Conservation (phyloP, 2,329 filamentous ascomycete species). For the Huntiella abstrusa region DNA sequence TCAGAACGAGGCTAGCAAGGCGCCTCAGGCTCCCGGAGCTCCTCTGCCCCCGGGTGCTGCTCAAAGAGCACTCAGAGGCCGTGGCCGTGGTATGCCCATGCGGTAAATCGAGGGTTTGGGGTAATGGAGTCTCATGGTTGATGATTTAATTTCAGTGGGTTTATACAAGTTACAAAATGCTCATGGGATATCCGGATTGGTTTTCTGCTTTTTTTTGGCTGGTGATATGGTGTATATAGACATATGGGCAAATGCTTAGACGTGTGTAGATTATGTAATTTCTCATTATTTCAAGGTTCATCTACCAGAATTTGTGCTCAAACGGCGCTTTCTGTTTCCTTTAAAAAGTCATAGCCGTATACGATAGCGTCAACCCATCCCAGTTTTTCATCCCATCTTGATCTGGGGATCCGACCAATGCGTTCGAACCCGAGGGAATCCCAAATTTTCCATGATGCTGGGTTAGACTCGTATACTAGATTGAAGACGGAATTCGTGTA, state of each 20-base stretch:
- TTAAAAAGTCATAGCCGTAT: constrained; percentile 45
- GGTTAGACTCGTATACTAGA: constrained; percentile 83
- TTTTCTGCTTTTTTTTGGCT: too few species aligned
- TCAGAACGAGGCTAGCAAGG: constrained; percentile 83
- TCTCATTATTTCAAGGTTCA: constrained; percentile 6
- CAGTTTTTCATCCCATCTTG: constrained; percentile 38
- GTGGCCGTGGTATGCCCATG: constrained; percentile 79
- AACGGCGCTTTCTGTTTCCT: not conserved
- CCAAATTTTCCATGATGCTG: constrained; percentile 79
- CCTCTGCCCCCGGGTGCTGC: constrained; percentile 64
- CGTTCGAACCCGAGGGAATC: constrained; percentile 83
- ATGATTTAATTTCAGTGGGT: constrained; percentile 3
- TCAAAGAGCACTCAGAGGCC: constrained; percentile 67
- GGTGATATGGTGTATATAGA: too few species aligned
- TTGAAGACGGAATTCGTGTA: constrained; percentile 92
- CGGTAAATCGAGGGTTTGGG: constrained; percentile 28
- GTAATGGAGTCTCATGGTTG: not conserved
- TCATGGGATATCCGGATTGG: constrained; percentile 10
- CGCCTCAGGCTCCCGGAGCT: constrained; percentile 62
- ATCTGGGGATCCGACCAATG: constrained; percentile 63
- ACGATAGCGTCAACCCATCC: constrained; percentile 54
- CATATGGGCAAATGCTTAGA: too few species aligned
- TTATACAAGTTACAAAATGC: constrained; percentile 5
- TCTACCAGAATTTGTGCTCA: constrained; percentile 1
- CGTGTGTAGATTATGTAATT: too few species aligned